A percentile compares a stretch with the other conserved stretches of the same genome.
These are phyloP conservation scores for Blastocystis sp. DNA, from an alignment of 352 stramenopile genomes.

Conservation along the genomic window DNA sequence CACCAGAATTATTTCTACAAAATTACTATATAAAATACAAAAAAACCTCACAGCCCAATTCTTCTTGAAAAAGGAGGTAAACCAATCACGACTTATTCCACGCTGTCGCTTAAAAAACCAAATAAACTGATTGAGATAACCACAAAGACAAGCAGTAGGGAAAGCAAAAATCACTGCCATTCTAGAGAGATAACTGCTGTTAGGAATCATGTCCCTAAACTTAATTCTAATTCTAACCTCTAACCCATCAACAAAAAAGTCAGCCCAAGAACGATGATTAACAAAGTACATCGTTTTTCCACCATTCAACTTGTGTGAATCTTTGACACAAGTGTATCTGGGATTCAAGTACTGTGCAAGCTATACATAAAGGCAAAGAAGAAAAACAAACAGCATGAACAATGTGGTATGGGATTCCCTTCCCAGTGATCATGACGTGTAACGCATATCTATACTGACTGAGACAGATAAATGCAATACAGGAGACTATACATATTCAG, in stretches of 20 bases:
- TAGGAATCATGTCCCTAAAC: conserved; percentile 46
- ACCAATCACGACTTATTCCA: conserved; percentile 56
- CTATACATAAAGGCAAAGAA: background rate
- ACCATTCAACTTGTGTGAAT: background rate
- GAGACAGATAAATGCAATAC: background rate
- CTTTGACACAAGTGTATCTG: conserved; percentile 45
- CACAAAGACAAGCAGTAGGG: conserved; percentile 32
- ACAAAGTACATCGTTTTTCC: conserved; percentile 68
- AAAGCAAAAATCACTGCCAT: conserved; percentile 67
- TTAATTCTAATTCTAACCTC: background rate
- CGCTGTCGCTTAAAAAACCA: conserved; percentile 65
- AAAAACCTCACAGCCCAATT: conserved; percentile 40
- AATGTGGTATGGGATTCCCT: background rate
- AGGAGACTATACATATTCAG: conserved; percentile 22
- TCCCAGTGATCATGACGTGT: background rate
- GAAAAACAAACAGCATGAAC: background rate
- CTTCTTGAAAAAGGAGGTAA: conserved; percentile 59
- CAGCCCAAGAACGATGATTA: conserved; percentile 67
- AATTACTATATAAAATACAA: background rate
- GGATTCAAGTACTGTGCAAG: background rate
- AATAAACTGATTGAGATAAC: conserved; percentile 58
- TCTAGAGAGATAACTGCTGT: conserved; percentile 47
- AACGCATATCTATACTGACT: background rate
- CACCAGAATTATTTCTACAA: background rate
- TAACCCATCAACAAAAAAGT: conserved; percentile 67